Evolutionary conservation across 169 alveolate genomes (phyloP).

Genomic region (Cryptosporidium baileyi): DNA sequence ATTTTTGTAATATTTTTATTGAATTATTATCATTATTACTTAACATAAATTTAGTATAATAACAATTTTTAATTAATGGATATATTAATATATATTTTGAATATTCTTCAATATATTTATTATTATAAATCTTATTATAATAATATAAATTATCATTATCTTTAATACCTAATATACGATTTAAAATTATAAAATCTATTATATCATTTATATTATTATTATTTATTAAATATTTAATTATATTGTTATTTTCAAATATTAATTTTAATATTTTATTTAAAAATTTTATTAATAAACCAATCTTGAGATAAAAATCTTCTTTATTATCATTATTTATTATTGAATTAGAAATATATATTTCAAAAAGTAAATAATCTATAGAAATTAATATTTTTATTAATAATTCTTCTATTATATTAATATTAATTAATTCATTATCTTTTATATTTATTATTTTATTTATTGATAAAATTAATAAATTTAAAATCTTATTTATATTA

Average conservation of each 20-base stretch:
- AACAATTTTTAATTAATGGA: neutral
- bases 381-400: too few species aligned
- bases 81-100: too few species aligned
- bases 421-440: too few species aligned
- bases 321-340: too few species aligned
- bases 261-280: constrained; percentile 5
- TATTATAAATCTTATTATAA: neutral
- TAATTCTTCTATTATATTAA: too few species aligned
- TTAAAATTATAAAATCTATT: constrained; percentile 1
- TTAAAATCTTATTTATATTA: too few species aligned
- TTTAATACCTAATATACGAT: neutral
- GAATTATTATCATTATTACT: neutral
- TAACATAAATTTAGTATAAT: constrained; percentile 15
- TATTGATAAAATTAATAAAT: too few species aligned
- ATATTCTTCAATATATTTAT: neutral
- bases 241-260: neutral
- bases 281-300: too few species aligned
- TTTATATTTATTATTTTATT: too few species aligned
- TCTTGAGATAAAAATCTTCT: too few species aligned
- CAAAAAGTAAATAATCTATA: too few species aligned
- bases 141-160: neutral
- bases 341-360: too few species aligned
- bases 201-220: neutral
- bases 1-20: constrained; percentile 20
- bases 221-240: neutral